Conservation (phyloP, 83 land plant species). For the Thuja plicata region DNA sequence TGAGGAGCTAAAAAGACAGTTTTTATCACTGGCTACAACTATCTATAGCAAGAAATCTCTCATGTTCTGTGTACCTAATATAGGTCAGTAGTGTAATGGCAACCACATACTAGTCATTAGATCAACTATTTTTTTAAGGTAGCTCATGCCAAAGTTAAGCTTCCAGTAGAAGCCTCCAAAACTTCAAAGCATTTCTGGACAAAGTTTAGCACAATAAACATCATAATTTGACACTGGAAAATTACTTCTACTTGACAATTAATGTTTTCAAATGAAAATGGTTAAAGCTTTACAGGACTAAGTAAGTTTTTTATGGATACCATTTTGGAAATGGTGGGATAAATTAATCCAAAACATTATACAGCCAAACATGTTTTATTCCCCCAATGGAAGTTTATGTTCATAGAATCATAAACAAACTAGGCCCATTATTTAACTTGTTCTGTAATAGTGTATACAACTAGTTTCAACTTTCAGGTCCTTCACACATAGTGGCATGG, state of each 20-base stretch:
- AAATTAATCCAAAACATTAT: not conserved
- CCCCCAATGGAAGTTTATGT: not conserved
- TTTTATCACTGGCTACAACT: not conserved
- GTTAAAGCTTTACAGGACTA: not conserved
- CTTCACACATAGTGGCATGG: not conserved
- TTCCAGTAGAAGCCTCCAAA: not conserved
- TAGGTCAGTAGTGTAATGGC: not conserved
- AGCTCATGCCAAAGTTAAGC: not conserved
- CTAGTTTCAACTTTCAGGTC: not conserved
- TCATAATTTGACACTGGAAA: no score
- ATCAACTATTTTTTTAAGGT: not conserved
- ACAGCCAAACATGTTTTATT: not conserved
- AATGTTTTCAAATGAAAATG: not conserved
- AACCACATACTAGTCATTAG: not conserved
- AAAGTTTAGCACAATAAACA: no score
- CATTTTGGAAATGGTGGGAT: not conserved
- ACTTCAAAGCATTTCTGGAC: not conserved
- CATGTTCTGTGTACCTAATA: not conserved
- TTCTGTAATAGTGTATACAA: not conserved
- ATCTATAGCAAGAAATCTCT: not conserved
- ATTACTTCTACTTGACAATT: no score
- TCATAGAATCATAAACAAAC: not conserved
- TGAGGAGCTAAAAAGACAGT: not conserved
- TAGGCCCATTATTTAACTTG: not conserved
- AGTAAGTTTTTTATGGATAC: not conserved